Percentiles rank a stretch among this genome's conserved stretches.
phyloP scores from a whole-genome alignment of 2,329 filamentous ascomycete species.

The Fusarium phyllophilum region DNA sequence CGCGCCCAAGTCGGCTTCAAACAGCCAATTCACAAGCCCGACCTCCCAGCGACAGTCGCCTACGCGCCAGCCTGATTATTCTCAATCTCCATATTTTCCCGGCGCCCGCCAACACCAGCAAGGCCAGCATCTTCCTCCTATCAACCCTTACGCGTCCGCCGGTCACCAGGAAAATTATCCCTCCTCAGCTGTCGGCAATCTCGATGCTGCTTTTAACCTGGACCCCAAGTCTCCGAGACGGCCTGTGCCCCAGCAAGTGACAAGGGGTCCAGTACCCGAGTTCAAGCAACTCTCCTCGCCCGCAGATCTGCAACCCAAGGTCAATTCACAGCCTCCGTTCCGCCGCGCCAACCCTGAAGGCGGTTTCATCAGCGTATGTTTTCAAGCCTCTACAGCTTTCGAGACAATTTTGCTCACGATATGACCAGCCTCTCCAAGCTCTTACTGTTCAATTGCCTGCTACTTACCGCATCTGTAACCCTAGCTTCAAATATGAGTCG shows the following conservation, averaged over 20 bases:
- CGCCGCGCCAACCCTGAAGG: slow-evolving; percentile 95
- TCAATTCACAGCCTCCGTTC: slow-evolving; percentile 89
- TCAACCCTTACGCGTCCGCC: slow-evolving; percentile 73
- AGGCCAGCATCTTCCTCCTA: slow-evolving; percentile 76
- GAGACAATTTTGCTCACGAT: slow-evolving; percentile 18
- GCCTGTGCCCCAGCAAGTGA: slow-evolving; percentile 58
- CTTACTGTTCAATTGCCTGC: slow-evolving; percentile 91
- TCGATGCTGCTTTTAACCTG: slow-evolving; percentile 72
- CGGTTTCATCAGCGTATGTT: slow-evolving; percentile 92
- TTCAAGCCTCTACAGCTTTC: background rate
- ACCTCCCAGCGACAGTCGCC: slow-evolving; percentile 79
- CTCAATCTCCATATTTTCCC: slow-evolving; percentile 68
- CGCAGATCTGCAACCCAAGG: slow-evolving; percentile 80
- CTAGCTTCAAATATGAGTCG: slow-evolving; percentile 97
- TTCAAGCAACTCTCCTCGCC: slow-evolving; percentile 81
- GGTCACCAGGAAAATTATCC: slow-evolving; percentile 73
- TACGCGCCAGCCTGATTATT: slow-evolving; percentile 72
- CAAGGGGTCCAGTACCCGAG: slow-evolving; percentile 81
- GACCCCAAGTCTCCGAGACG: slow-evolving; percentile 69
- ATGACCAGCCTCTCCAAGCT: slow-evolving; percentile 85
- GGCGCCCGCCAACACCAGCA: slow-evolving; percentile 53
- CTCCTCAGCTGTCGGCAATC: slow-evolving; percentile 74
- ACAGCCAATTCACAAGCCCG: slow-evolving; percentile 63
- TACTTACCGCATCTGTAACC: slow-evolving; percentile 98
- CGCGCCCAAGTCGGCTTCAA: slow-evolving; percentile 70